Evolutionary conservation across 257 asterid genomes (phyloP).

Genomic region (Ajuga chamaepitys): DNA sequence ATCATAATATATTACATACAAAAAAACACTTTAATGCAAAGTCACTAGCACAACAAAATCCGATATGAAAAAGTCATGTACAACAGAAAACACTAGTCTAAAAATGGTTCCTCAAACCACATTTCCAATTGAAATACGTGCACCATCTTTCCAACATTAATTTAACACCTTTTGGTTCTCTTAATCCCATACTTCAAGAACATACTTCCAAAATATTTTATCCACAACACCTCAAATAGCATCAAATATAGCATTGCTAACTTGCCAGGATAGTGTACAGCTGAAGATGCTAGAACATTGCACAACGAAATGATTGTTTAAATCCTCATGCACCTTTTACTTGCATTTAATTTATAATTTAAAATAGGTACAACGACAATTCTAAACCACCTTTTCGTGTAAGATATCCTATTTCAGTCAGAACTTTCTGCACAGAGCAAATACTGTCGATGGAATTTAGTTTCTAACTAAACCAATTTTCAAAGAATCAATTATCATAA

Average conservation of each 20-base stretch:
- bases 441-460: not conserved
- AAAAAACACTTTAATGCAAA: not conserved
- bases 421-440: not conserved
- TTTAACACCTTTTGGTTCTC: not conserved
- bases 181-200: no score
- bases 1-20: not conserved
- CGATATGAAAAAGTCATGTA: not conserved
- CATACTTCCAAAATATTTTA: not conserved
- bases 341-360: not conserved
- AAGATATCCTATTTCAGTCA: not conserved
- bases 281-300: not conserved
- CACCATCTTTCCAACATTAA: not conserved
- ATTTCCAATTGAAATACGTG: not conserved
- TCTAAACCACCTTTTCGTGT: not conserved
- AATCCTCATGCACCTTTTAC: not conserved
- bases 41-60: not conserved
- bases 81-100: not conserved
- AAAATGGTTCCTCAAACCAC: not conserved
- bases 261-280: not conserved
- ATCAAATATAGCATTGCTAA: no score
- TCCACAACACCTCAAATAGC: not conserved
- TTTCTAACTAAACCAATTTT: not conserved
- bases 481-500: not conserved
- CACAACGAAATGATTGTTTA: not conserved
- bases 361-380: not conserved